Percentiles rank a stretch among this genome's conserved stretches.
phyloP scores from a whole-genome alignment of 805 yeast species.

The Huiozyma sinensis region DNA sequence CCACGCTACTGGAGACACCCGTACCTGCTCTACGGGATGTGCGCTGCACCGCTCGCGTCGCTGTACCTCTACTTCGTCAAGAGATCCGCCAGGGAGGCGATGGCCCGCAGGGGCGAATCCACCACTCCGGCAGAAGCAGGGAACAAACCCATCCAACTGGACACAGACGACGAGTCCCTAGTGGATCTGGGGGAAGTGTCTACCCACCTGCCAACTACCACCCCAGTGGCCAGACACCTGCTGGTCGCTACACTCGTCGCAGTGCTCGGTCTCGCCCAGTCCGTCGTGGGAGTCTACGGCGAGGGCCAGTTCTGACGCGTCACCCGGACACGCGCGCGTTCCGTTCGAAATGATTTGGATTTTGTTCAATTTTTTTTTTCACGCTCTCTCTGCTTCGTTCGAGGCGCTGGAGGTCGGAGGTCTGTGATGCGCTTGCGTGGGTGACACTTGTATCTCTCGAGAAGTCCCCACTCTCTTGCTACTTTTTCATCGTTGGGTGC shows the following conservation, averaged over 20 bases:
- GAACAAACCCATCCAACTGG: background rate
- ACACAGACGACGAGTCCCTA: constrained; percentile 16
- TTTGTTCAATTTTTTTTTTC: too few relatives aligned
- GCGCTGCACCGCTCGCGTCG: constrained; percentile 14
- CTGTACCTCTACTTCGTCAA: constrained; percentile 7
- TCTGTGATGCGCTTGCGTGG: too few relatives aligned
- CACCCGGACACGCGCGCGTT: background rate
- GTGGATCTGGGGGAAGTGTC: constrained; percentile 18
- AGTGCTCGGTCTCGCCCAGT: constrained; percentile 18
- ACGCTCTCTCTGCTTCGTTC: background rate
- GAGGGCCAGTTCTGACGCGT: constrained; percentile 18
- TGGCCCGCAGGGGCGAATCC: background rate
- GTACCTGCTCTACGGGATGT: constrained; percentile 52
- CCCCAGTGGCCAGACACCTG: constrained; percentile 10
- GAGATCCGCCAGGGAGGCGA: constrained; percentile 2
- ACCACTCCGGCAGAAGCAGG: background rate
- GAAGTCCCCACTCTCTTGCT: too few relatives aligned
- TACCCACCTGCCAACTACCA: background rate
- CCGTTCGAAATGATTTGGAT: too few relatives aligned
- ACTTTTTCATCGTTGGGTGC: too few relatives aligned
- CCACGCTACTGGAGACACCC: constrained; percentile 56
- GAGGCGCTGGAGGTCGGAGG: too few relatives aligned
- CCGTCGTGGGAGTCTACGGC: constrained; percentile 27
- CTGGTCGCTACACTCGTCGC: constrained; percentile 10
- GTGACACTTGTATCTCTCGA: too few relatives aligned